phyloP scores from a whole-genome alignment of 2,329 filamentous ascomycete genomes.

The Ceratocystis papillata region DNA sequence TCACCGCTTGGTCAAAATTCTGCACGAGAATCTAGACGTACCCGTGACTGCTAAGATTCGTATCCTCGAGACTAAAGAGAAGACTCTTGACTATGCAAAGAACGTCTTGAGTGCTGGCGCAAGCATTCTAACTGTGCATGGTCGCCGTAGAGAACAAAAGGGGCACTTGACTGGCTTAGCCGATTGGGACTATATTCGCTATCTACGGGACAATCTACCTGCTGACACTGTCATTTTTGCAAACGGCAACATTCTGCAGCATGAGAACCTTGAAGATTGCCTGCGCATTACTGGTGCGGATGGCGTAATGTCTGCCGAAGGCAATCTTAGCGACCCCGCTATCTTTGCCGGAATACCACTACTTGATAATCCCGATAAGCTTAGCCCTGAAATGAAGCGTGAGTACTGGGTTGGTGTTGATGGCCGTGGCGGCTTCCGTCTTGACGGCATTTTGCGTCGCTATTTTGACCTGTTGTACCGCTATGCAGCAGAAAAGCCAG shows the following conservation, averaged over 20 bases:
- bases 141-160: conserved; percentile 80
- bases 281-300: conserved; percentile 78
- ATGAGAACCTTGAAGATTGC: conserved; percentile 65
- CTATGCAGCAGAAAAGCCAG: conserved; percentile 56
- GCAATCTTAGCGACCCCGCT: conserved; percentile 81
- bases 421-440: conserved; percentile 72
- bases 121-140: conserved; percentile 88
- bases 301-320: conserved; percentile 91
- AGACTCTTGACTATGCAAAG: conserved; percentile 77
- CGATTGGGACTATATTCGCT: conserved; percentile 79
- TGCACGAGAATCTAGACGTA: conserved; percentile 66
- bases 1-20: conserved; percentile 66
- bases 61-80: conserved; percentile 74
- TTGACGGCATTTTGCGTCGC: conserved; percentile 76
- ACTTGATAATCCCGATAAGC: conserved; percentile 32
- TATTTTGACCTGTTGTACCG: conserved; percentile 85
- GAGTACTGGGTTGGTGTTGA: conserved; percentile 80
- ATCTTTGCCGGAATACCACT: conserved; percentile 48
- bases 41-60: conserved; percentile 94
- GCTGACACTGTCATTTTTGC: conserved; percentile 87
- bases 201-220: conserved; percentile 71
- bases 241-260: conserved; percentile 84
- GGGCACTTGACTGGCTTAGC: conserved; percentile 88
- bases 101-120: conserved; percentile 81
- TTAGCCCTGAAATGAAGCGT: conserved; percentile 51